Conservation (phyloP, 495 filamentous ascomycete genomes). For the Penicillium psychrofluorescens region DNA sequence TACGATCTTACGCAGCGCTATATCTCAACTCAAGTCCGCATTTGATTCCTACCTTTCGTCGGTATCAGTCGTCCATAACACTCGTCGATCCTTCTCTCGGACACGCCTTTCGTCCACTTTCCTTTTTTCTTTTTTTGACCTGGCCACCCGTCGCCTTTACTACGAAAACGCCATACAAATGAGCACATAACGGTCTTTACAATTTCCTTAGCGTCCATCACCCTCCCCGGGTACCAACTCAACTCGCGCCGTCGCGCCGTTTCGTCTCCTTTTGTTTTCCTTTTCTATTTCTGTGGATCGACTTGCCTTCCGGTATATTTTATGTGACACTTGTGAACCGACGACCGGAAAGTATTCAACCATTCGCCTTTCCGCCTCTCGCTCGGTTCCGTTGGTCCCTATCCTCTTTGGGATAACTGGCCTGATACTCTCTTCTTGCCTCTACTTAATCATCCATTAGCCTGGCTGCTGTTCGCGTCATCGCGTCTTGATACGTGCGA, state of each 20-base stretch:
- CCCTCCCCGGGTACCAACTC: conserved; percentile 37
- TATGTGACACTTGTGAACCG: conserved; percentile 58
- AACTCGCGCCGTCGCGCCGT: conserved; percentile 34
- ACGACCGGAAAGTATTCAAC: neutral
- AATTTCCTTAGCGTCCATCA: conserved; percentile 42
- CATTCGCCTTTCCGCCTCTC: neutral
- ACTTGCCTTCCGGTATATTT: conserved; percentile 42
- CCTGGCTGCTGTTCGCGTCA: conserved; percentile 29
- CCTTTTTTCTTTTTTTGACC: conserved; percentile 24
- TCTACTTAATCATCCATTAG: conserved; percentile 35
- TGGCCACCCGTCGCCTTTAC: conserved; percentile 29
- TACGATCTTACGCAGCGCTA: conserved; percentile 50
- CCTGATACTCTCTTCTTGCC: conserved; percentile 28
- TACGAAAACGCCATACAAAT: conserved; percentile 49
- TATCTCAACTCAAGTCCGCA: conserved; percentile 15
- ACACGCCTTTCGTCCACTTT: too few species aligned
- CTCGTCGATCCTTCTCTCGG: too few species aligned
- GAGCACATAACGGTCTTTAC: conserved; percentile 61
- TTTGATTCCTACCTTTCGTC: conserved; percentile 19
- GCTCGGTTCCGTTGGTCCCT: conserved; percentile 16
- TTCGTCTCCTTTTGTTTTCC: conserved; percentile 31
- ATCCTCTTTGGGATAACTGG: conserved; percentile 22
- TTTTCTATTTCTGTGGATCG: conserved; percentile 52
- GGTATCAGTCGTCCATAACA: too few species aligned
- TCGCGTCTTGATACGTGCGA: conserved; percentile 36